Base-by-base conservation (phyloP, 78 protist species). In the Dictyostelium purpureum region DNA sequence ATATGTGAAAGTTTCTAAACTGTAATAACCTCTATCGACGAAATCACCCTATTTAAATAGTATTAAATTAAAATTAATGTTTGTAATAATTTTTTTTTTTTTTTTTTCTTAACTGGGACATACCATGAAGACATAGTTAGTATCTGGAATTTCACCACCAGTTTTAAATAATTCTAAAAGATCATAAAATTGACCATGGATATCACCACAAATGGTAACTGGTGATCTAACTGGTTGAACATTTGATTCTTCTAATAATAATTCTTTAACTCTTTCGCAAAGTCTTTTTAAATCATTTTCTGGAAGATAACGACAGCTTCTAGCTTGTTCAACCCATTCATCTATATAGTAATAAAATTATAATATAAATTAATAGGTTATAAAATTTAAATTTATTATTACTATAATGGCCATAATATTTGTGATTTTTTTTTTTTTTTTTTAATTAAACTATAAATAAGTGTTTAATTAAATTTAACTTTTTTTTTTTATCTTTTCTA, bases 121-220 rank as follows among this genome's bases (percentile, higher is more conserved):
- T 71, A 97, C 99, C 99, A 99, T 96, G 78, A 99, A 99, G 21
- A 99, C 91, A 90, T 98, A 99, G 73, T 78, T 94, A 1, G 99
- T 97, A 73, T 94, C 88, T 3, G 99, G 99, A 9, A 95, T 77
- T 43, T 95, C 95, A 31, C 99, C 99, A 19, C 99, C 99, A 31
- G 90, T 82, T 31, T 73, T 56, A 82, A 98, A 98, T 49, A 98
- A 97, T 93, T 99, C 99, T 40, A 98, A 82, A 24, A 99, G 94
- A 80, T 99, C 99, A 75, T 96, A 95, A 83, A 99, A 97, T 88
- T 98, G 99, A 38, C 99, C 99, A 77, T 98, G 99, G 69, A 99
- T 98, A 91, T 99, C 99, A 19, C 99, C 99, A 89, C 99, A 98
- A 35, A 98, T 95, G 1, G 99, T 98, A 35, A 99, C 99, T 5